Evolutionary conservation across 345 rosid genomes (phyloP).

Genomic region (Lepidium africanum): DNA sequence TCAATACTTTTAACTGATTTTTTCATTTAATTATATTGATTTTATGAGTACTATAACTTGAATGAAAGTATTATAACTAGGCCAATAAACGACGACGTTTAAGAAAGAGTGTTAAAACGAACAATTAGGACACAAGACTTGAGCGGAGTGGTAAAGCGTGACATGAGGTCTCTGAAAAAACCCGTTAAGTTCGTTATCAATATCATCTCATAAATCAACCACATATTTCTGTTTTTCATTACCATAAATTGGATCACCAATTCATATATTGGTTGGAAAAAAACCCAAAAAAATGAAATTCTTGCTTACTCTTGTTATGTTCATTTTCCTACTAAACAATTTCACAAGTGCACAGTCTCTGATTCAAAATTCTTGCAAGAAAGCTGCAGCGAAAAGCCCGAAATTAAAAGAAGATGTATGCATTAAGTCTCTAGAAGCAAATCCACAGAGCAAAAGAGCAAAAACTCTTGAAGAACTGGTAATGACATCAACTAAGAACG

Average conservation of each 20-base stretch:
- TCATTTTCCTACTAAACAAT: not conserved
- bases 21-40: too few species aligned
- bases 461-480: conserved; percentile 16
- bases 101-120: conserved; percentile 8
- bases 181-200: conserved; percentile 1
- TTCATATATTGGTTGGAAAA: too few species aligned
- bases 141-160: conserved; percentile 4
- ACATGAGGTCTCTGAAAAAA: not conserved
- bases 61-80: too few species aligned
- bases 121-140: conserved; percentile 4
- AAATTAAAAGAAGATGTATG: conserved; percentile 27
- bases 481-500: conserved; percentile 6
- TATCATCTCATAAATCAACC: not conserved
- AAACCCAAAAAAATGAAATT: not conserved
- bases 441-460: conserved; percentile 28
- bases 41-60: too few species aligned
- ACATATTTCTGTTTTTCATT: not conserved
- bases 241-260: not conserved
- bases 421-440: conserved; percentile 18
- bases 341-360: conserved; percentile 7
- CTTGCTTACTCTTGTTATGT: not conserved
- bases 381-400: conserved; percentile 30
- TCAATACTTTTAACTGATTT: too few species aligned
- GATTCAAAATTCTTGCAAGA: conserved; percentile 20
- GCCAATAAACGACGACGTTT: not conserved